Conservation (phyloP, 805 yeast species). For the Debaryomyces tyrocola region DNA sequence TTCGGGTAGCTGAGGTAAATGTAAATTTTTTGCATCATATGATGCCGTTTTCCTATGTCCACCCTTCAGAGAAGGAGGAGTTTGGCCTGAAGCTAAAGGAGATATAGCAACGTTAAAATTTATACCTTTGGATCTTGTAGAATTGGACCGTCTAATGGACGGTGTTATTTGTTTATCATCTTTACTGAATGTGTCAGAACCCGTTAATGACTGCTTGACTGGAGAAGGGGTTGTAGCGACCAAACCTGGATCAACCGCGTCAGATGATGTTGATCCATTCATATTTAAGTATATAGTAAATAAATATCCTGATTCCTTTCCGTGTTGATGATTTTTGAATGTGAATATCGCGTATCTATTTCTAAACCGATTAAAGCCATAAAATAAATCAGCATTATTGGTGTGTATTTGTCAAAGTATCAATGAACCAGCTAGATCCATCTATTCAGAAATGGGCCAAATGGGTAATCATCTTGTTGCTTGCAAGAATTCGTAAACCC, state of each 20-base stretch:
- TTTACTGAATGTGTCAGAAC: slow-evolving; percentile 8
- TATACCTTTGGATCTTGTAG: slow-evolving; percentile 28
- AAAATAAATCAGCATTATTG: neutral
- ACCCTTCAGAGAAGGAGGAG: slow-evolving; percentile 1
- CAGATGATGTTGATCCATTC: neutral
- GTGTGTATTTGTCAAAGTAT: neutral
- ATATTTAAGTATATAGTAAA: neutral
- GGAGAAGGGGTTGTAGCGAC: slow-evolving; percentile 7
- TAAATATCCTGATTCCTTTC: too few relatives aligned
- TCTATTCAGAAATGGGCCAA: slow-evolving; percentile 23
- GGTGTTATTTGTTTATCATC: neutral
- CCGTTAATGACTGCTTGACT: slow-evolving; percentile 1
- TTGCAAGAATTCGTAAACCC: slow-evolving; percentile 24
- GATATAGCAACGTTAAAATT: slow-evolving; percentile 32
- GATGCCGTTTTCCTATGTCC: neutral
- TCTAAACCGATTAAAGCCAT: neutral
- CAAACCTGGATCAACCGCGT: neutral
- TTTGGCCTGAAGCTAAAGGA: slow-evolving; percentile 12
- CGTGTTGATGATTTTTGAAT: too few relatives aligned
- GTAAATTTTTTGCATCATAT: neutral
- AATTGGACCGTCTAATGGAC: slow-evolving; percentile 3
- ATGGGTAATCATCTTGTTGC: slow-evolving; percentile 25
- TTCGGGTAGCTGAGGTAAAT: slow-evolving; percentile 5
- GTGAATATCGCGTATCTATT: too few relatives aligned
- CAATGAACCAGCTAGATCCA: neutral